These are phyloP conservation scores for Urtica urens DNA, from an alignment of 306 rosid species.

Conservation along the genomic window DNA sequence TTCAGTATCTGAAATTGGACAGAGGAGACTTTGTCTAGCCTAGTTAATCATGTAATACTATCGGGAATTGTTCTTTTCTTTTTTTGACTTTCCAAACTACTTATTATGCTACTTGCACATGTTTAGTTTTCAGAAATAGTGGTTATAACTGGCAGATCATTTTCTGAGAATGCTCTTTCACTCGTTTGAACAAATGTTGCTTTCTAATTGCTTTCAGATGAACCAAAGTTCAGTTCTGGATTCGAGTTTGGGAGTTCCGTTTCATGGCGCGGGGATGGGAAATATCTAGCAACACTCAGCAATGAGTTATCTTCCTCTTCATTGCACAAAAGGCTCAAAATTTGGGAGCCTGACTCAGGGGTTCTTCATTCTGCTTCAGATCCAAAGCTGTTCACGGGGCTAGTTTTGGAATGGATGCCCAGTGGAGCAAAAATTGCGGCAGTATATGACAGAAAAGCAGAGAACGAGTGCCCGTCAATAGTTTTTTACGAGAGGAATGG, in stretches of 20 bases:
- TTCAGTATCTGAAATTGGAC: too few species aligned
- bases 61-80: not conserved
- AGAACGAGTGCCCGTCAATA: constrained; percentile 50
- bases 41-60: too few species aligned
- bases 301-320: constrained; percentile 22
- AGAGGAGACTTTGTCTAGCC: too few species aligned
- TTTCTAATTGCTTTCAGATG: constrained; percentile 42
- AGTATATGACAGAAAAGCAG: constrained; percentile 51
- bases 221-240: constrained; percentile 19
- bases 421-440: constrained; percentile 92
- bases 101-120: not conserved
- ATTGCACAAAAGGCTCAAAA: constrained; percentile 44
- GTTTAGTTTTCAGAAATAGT: not conserved
- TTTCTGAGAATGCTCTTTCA: not conserved
- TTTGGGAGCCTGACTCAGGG: constrained; percentile 91
- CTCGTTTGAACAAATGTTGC: not conserved
- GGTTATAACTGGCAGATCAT: not conserved
- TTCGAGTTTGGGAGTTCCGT: constrained; percentile 24
- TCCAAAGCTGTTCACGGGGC: constrained; percentile 44
- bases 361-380: constrained; percentile 61
- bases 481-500: constrained; percentile 93
- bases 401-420: constrained; percentile 91
- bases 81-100: not conserved
- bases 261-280: constrained; percentile 97
- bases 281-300: constrained; percentile 58